Percentiles rank a stretch among this genome's conserved stretches.
These are phyloP conservation scores for Colletotrichum cordylinicola DNA, from an alignment of 2,329 filamentous ascomycete genomes.

Conservation along the genomic window DNA sequence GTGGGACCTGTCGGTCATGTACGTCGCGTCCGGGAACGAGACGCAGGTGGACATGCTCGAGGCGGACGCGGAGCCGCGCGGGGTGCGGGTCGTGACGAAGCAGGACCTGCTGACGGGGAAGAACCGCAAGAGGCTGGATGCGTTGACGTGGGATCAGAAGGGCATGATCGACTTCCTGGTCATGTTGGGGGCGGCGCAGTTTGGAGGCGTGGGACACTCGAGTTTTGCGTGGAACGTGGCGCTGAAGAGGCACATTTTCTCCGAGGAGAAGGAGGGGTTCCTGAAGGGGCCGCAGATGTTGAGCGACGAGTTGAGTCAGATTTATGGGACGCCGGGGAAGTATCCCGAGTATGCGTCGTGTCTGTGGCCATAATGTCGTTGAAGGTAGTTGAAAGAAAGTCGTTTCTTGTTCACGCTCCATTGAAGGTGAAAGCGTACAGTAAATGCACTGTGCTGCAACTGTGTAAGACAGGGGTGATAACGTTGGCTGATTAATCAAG, in stretches of 20 bases:
- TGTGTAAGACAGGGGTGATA: not conserved
- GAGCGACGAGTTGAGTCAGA: not conserved
- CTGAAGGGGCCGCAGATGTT: not conserved
- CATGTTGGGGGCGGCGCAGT: constrained; percentile 35
- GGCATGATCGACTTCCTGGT: constrained; percentile 36
- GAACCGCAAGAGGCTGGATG: constrained; percentile 22
- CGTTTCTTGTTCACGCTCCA: not conserved
- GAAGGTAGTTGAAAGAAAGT: not conserved
- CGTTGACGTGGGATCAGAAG: constrained; percentile 36
- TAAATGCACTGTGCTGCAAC: not conserved
- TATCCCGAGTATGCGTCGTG: constrained; percentile 3
- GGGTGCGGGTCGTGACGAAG: constrained; percentile 34
- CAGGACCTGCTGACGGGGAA: constrained; percentile 28
- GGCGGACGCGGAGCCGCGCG: not conserved
- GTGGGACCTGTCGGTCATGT: constrained; percentile 28
- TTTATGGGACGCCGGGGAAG: not conserved
- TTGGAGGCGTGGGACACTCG: constrained; percentile 36
- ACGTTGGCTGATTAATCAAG: not conserved
- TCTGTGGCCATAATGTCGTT: not conserved
- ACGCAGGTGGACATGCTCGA: constrained; percentile 24
- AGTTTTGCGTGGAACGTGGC: constrained; percentile 39
- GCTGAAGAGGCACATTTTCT: constrained; percentile 30
- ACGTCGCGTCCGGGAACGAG: constrained; percentile 33
- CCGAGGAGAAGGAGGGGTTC: not conserved
- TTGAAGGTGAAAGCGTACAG: not conserved